phyloP scores from a whole-genome alignment of 768 basidiomycete species.

The Phaeotremella fagi region DNA sequence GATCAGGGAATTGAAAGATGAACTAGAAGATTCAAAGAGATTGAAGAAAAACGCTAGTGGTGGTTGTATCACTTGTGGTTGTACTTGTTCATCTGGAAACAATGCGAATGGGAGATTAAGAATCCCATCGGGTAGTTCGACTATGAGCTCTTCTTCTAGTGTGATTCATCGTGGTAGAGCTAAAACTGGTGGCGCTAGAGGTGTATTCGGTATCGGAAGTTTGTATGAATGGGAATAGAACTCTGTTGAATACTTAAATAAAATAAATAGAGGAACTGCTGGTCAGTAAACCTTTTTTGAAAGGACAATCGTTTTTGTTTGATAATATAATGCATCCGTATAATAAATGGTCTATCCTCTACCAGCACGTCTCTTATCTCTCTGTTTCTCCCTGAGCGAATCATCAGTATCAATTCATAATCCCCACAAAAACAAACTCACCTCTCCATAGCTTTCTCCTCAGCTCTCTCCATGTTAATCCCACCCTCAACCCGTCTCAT shows the following conservation, averaged over 20 bases:
- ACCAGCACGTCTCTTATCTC: constrained; percentile 30
- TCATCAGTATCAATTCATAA: neutral
- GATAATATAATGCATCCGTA: neutral
- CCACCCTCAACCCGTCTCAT: constrained; percentile 68
- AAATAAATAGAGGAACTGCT: too few relatives aligned
- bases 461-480: constrained; percentile 78
- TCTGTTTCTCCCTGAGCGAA: constrained; percentile 24
- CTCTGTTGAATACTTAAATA: too few relatives aligned
- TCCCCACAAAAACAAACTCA: constrained; percentile 13
- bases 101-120: neutral
- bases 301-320: too few relatives aligned
- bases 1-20: constrained; percentile 14
- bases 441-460: constrained; percentile 87
- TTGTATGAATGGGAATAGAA: constrained; percentile 36
- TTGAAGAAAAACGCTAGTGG: neutral
- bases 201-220: constrained; percentile 39
- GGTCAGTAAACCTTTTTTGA: too few relatives aligned
- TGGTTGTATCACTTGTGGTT: neutral
- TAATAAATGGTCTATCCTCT: constrained; percentile 1
- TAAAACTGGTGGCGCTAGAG: constrained; percentile 40
- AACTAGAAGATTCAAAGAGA: neutral
- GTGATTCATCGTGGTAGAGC: constrained; percentile 37
- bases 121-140: neutral
- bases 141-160: neutral
- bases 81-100: neutral